These are phyloP conservation scores for Podaxis sp. DNA, from an alignment of 768 basidiomycete genomes.

Conservation along the genomic window DNA sequence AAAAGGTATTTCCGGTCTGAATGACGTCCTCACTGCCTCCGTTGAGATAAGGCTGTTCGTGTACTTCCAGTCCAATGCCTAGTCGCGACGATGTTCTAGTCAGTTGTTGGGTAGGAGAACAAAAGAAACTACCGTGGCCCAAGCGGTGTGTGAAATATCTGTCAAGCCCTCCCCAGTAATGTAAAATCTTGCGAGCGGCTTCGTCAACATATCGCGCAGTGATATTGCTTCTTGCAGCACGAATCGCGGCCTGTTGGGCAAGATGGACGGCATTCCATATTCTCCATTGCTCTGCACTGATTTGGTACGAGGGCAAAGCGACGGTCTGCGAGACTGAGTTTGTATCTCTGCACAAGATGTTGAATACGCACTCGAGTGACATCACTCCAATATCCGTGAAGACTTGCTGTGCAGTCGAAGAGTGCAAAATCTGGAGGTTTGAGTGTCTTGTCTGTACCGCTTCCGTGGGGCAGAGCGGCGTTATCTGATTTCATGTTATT, in stretches of 20 bases:
- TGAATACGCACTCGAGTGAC: conserved; percentile 60
- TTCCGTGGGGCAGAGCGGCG: conserved; percentile 82
- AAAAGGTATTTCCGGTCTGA: conserved; percentile 67
- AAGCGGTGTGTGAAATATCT: conserved; percentile 76
- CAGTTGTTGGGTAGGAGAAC: background rate
- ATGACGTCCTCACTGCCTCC: conserved; percentile 62
- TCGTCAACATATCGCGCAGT: conserved; percentile 54
- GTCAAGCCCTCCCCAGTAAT: conserved; percentile 33
- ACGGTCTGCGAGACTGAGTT: conserved; percentile 45
- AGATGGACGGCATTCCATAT: conserved; percentile 64
- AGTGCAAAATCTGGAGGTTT: conserved; percentile 58
- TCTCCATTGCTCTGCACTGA: conserved; percentile 45
- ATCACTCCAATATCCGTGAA: conserved; percentile 76
- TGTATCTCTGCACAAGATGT: conserved; percentile 11
- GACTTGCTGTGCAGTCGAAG: conserved; percentile 67
- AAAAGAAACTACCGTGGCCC: conserved; percentile 56
- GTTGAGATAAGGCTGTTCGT: conserved; percentile 77
- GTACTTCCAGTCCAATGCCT: conserved; percentile 84
- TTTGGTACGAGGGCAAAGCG: conserved; percentile 51
- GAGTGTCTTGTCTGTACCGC: conserved; percentile 63
- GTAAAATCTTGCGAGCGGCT: conserved; percentile 53
- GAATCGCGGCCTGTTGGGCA: conserved; percentile 58
- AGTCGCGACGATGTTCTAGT: conserved; percentile 7
- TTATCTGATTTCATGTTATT: conserved; percentile 48
- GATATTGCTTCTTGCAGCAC: conserved; percentile 40